phyloP scores from a whole-genome alignment of 2,329 filamentous ascomycete genomes.

The Fusarium sulawesiense region DNA sequence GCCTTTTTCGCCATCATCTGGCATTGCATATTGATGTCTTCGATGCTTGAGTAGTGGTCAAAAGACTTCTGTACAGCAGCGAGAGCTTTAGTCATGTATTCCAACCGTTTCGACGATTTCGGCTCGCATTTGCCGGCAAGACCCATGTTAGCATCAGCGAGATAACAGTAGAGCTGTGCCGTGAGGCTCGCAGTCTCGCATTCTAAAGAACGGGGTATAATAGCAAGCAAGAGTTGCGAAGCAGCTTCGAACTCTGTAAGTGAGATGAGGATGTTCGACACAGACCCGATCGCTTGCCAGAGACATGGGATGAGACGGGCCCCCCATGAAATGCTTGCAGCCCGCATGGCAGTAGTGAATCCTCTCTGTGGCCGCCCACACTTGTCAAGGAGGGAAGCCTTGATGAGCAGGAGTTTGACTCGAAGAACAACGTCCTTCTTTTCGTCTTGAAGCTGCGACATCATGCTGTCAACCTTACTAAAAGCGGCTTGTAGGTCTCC shows the following conservation, averaged over 20 bases:
- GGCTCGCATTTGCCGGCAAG: slow-evolving; percentile 68
- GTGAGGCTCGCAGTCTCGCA: slow-evolving; percentile 71
- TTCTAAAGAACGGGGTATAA: slow-evolving; percentile 82
- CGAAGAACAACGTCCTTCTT: slow-evolving; percentile 71
- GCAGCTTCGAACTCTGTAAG: slow-evolving; percentile 78
- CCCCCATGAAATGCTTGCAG: slow-evolving; percentile 78
- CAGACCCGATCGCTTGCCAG: slow-evolving; percentile 76
- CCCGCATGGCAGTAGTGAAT: slow-evolving; percentile 81
- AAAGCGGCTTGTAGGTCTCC: slow-evolving; percentile 62
- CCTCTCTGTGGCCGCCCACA: slow-evolving; percentile 77
- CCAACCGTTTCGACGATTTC: slow-evolving; percentile 60
- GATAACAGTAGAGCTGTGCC: slow-evolving; percentile 74
- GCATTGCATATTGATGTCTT: slow-evolving; percentile 75
- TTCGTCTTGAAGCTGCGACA: slow-evolving; percentile 56
- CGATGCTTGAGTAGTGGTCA: slow-evolving; percentile 71
- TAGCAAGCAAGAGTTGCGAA: slow-evolving; percentile 70
- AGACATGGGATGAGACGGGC: slow-evolving; percentile 75
- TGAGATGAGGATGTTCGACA: slow-evolving; percentile 76
- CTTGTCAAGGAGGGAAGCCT: slow-evolving; percentile 75
- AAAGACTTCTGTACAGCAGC: slow-evolving; percentile 72
- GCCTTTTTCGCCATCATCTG: slow-evolving; percentile 87
- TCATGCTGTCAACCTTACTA: slow-evolving; percentile 59
- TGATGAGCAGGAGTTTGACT: slow-evolving; percentile 77
- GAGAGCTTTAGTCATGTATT: slow-evolving; percentile 68
- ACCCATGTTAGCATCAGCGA: slow-evolving; percentile 84